Evolutionary conservation across 345 rosid genomes (phyloP).

Genomic region (Ceriops decandra): DNA sequence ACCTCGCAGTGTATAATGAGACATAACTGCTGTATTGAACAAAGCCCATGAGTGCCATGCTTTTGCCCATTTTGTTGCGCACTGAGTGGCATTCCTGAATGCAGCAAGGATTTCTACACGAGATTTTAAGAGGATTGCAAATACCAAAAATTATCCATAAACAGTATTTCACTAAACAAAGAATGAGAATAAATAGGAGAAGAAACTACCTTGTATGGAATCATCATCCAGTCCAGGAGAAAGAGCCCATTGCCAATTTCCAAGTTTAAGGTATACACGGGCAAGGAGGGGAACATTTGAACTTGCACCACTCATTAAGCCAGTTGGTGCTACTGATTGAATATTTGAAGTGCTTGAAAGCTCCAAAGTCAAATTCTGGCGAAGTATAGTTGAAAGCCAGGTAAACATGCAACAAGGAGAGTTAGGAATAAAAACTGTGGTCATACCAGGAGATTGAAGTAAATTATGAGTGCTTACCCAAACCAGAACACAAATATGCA

Average conservation of each 20-base stretch:
- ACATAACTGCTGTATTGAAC: constrained; percentile 97
- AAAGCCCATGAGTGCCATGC: constrained; percentile 99
- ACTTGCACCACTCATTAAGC: constrained; percentile 44
- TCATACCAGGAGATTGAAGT: constrained; percentile 10
- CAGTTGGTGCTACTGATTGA: constrained; percentile 46
- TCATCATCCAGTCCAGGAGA: constrained; percentile 87
- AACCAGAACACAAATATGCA: constrained; percentile 7
- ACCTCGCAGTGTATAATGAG: constrained; percentile 75
- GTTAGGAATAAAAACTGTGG: constrained; percentile 5
- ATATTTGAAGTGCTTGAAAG: constrained; percentile 55
- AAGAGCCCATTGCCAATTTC: constrained; percentile 89
- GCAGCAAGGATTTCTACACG: constrained; percentile 69
- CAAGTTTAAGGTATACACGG: constrained; percentile 79
- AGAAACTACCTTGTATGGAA: constrained; percentile 63
- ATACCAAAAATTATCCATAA: not conserved
- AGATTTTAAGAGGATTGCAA: not conserved
- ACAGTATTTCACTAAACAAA: not conserved
- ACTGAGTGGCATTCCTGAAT: constrained; percentile 70
- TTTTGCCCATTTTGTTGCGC: constrained; percentile 81
- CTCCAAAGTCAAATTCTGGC: constrained; percentile 68
- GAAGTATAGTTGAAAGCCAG: constrained; percentile 16
- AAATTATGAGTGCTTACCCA: not conserved
- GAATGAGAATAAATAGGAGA: not conserved
- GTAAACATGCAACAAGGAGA: constrained; percentile 7
- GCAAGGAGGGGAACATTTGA: constrained; percentile 69